A percentile compares a stretch with the other conserved stretches of the same genome.
Conservation (phyloP, 202 grass and related monocot genomes). For the Thinopyrum obtusiflorum region DNA sequence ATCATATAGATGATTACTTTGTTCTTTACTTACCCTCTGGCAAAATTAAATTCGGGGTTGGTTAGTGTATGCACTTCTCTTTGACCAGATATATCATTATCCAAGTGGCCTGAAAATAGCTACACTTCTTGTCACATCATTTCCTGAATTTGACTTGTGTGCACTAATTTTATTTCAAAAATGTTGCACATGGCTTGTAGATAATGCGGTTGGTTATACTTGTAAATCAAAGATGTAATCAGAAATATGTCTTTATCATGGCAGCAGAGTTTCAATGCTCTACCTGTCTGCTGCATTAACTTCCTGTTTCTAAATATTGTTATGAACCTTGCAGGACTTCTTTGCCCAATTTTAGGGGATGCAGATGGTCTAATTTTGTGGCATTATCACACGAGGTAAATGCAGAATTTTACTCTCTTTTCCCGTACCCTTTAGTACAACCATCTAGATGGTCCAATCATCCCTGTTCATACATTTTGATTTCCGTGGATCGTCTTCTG, state of each 20-base stretch:
- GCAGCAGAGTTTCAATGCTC: neutral
- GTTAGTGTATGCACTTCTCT: neutral
- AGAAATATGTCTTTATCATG: neutral
- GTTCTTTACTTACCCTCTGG: neutral
- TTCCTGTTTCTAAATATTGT: slow-evolving; percentile 19
- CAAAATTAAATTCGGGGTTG: neutral
- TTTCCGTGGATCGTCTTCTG: neutral
- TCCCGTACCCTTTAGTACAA: neutral
- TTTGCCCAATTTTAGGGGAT: slow-evolving; percentile 56
- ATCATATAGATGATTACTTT: neutral
- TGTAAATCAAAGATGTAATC: neutral
- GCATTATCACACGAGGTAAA: slow-evolving; percentile 44
- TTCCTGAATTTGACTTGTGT: neutral
- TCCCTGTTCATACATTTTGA: neutral
- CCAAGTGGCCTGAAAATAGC: neutral
- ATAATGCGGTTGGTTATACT: neutral
- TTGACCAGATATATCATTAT: neutral
- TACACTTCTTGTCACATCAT: neutral
- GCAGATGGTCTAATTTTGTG: slow-evolving; percentile 32
- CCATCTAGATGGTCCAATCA: neutral
- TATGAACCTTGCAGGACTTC: slow-evolving; percentile 37
- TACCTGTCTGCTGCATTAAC: neutral
- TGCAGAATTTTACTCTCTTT: neutral
- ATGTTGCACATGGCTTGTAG: slow-evolving; percentile 8
- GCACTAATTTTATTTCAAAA: neutral